phyloP scores from a whole-genome alignment of 2,329 filamentous ascomycete genomes.

The Clonostachys rhizophaga region DNA sequence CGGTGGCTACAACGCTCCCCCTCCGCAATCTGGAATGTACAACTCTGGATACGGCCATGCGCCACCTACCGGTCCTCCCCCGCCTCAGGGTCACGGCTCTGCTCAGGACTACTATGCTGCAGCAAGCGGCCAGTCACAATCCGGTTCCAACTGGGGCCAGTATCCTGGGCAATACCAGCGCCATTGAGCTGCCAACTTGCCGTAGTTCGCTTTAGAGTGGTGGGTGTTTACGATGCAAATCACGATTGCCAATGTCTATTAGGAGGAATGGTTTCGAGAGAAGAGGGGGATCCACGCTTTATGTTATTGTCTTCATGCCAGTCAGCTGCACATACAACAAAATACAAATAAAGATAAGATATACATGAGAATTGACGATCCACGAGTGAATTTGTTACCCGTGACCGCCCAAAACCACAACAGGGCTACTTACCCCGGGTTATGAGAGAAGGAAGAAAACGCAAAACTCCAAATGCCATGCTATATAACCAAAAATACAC shows the following conservation, averaged over 20 bases:
- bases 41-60: slow-evolving; percentile 23
- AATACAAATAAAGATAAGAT: background rate
- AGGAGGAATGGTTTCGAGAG: no score
- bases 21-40: slow-evolving; percentile 21
- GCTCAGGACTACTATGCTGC: slow-evolving; percentile 1
- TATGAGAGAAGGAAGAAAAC: no score
- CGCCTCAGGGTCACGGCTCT: slow-evolving; percentile 13
- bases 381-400: no score
- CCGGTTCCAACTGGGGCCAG: slow-evolving; percentile 19
- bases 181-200: slow-evolving; percentile 12
- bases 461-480: no score
- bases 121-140: slow-evolving; percentile 11
- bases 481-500: no score
- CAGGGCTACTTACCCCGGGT: no score
- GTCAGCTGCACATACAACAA: no score
- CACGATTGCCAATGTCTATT: no score
- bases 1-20: slow-evolving; percentile 14
- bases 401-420: no score
- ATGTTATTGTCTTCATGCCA: no score
- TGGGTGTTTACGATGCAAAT: slow-evolving; percentile 1
- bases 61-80: slow-evolving; percentile 13
- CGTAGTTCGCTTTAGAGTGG: background rate
- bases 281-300: no score
- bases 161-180: slow-evolving; percentile 30
- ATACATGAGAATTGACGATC: no score